A percentile compares a stretch with the other conserved stretches of the same genome.
phyloP scores from a whole-genome alignment of 139 green algal species.

The Zygnema cylindricum region DNA sequence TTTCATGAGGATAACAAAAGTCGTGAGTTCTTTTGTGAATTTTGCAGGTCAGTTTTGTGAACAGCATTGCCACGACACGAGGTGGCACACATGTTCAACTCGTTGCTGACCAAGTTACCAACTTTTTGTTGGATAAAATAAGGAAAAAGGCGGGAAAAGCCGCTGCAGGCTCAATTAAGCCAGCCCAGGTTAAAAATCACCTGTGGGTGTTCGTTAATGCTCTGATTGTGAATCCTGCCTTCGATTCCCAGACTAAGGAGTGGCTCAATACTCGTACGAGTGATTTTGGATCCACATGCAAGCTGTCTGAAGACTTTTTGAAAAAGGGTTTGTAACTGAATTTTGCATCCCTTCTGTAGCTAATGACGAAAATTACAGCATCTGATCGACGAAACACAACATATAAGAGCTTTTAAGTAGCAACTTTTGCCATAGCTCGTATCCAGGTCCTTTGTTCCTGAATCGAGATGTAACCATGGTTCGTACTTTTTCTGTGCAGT shows the following conservation, averaged over 20 bases:
- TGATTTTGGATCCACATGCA: slow-evolving; percentile 94
- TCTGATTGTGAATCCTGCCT: slow-evolving; percentile 97
- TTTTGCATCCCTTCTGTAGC: not conserved
- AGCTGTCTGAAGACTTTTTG: slow-evolving; percentile 84
- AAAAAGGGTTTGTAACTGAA: slow-evolving; percentile 75
- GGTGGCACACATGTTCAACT: slow-evolving; percentile 96
- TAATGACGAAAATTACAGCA: not conserved
- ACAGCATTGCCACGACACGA: slow-evolving; percentile 95
- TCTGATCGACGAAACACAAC: not conserved
- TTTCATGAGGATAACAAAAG: not conserved
- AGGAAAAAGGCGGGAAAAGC: slow-evolving; percentile 94
- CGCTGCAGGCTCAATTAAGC: slow-evolving; percentile 76
- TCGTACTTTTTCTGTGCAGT: slow-evolving; percentile 47
- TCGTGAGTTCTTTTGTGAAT: not conserved
- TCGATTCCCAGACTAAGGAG: slow-evolving; percentile 99
- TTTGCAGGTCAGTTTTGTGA: slow-evolving; percentile 94
- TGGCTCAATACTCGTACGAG: slow-evolving; percentile 85
- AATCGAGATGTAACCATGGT: not conserved
- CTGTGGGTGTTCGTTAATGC: slow-evolving; percentile 97
- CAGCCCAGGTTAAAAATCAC: slow-evolving; percentile 97
- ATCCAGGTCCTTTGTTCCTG: too few species aligned
- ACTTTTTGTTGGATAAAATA: slow-evolving; percentile 50
- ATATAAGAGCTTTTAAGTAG: not conserved
- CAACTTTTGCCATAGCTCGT: too few species aligned
- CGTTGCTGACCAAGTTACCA: slow-evolving; percentile 84